phyloP scores from a whole-genome alignment of 345 rosid species.

The sweet orange (Citrus sinensis) region DNA sequence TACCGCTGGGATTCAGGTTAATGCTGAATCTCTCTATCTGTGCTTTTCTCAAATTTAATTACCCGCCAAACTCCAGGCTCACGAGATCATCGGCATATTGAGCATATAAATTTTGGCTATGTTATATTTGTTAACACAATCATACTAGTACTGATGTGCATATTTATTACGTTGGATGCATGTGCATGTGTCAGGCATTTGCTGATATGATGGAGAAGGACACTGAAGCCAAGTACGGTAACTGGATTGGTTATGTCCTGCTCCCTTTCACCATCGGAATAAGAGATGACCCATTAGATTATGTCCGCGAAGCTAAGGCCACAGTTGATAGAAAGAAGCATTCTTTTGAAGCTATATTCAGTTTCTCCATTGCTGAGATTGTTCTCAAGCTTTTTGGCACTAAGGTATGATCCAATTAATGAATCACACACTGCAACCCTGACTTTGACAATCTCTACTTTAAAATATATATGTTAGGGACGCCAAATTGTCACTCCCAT shows the following conservation, averaged over 20 bases:
- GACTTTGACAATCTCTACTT: not conserved
- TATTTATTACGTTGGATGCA: not conserved
- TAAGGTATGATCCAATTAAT: not conserved
- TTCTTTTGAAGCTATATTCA: conserved; percentile 4
- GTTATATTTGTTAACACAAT: not conserved
- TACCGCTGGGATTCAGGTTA: not conserved
- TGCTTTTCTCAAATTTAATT: no score
- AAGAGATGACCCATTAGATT: conserved; percentile 9
- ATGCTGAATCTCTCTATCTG: no score
- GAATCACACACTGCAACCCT: not conserved
- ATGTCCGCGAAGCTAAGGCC: not conserved
- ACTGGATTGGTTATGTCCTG: not conserved
- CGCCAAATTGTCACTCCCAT: no score
- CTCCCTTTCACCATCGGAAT: not conserved
- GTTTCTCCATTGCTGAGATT: conserved; percentile 15
- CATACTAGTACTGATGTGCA: not conserved
- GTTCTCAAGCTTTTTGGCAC: conserved; percentile 26
- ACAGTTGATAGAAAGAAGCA: conserved; percentile 7
- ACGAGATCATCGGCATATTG: no score
- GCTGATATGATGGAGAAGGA: conserved; percentile 32
- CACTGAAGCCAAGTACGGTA: conserved; percentile 8
- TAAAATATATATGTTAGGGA: not conserved
- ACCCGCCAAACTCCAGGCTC: no score
- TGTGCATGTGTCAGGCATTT: conserved; percentile 9
- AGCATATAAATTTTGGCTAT: no score